Percentiles rank a stretch among this genome's conserved stretches.
phyloP scores from a whole-genome alignment of 2,329 filamentous ascomycete genomes.

The Apiospora pterosperma region DNA sequence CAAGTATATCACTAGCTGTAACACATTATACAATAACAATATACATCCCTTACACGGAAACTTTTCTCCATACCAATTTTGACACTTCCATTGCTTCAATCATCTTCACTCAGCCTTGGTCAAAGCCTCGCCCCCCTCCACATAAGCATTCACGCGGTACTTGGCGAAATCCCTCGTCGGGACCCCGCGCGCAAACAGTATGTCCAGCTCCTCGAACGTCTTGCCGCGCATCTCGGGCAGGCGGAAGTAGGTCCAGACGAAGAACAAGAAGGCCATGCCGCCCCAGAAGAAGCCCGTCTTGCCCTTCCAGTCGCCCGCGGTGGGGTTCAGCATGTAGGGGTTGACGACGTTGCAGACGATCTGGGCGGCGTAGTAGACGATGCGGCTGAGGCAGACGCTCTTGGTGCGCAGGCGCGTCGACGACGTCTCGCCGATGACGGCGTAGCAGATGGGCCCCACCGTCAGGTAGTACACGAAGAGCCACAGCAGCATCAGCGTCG shows the following conservation, averaged over 20 bases:
- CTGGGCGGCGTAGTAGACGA: constrained; percentile 32
- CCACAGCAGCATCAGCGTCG: constrained; percentile 32
- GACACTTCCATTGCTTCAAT: too few relatives aligned
- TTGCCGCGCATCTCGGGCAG: constrained; percentile 38
- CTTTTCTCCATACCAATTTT: too few relatives aligned
- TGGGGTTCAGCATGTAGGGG: constrained; percentile 27
- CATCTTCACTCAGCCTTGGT: background rate
- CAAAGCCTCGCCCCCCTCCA: constrained; percentile 14
- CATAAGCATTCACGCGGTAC: constrained; percentile 11
- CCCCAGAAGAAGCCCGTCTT: constrained; percentile 26
- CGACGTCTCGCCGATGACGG: constrained; percentile 38
- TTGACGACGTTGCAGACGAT: constrained; percentile 30
- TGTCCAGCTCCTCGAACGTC: constrained; percentile 42
- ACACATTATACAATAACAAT: too few relatives aligned
- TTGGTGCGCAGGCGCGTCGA: constrained; percentile 32
- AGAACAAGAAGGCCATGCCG: constrained; percentile 18
- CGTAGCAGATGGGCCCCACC: constrained; percentile 37
- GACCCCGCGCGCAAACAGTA: constrained; percentile 33
- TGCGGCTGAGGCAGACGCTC: constrained; percentile 4
- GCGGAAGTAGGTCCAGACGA: constrained; percentile 33
- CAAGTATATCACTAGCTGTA: too few relatives aligned
- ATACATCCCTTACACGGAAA: too few relatives aligned
- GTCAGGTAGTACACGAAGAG: constrained; percentile 37
- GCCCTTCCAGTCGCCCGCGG: constrained; percentile 26
- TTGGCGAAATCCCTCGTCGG: constrained; percentile 20